Evolutionary conservation across 768 basidiomycete species (phyloP).

Genomic region (Grammothele lineata): DNA sequence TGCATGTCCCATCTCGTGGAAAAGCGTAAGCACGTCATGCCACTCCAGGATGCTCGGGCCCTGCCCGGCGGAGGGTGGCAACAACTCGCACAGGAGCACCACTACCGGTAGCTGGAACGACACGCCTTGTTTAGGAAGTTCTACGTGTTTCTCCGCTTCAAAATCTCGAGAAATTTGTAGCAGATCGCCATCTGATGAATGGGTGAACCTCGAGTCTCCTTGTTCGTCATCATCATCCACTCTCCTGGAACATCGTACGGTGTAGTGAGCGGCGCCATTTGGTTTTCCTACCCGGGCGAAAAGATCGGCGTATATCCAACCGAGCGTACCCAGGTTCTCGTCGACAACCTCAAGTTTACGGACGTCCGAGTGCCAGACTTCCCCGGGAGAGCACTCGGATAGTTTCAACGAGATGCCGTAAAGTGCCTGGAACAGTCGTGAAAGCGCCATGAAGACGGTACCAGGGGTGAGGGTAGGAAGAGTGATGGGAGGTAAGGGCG

Average conservation of each 20-base stretch:
- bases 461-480: slow-evolving; percentile 80
- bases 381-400: slow-evolving; percentile 61
- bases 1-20: slow-evolving; percentile 99
- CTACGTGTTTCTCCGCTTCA: slow-evolving; percentile 51
- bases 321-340: slow-evolving; percentile 80
- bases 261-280: slow-evolving; percentile 94
- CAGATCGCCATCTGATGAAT: slow-evolving; percentile 28
- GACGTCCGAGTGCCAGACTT: slow-evolving; percentile 87
- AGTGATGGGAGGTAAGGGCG: slow-evolving; percentile 68
- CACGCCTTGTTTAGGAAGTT: slow-evolving; percentile 56
- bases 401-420: slow-evolving; percentile 86
- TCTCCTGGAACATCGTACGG: slow-evolving; percentile 89
- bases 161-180: slow-evolving; percentile 51
- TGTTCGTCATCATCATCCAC: slow-evolving; percentile 86
- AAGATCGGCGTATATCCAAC: slow-evolving; percentile 93
- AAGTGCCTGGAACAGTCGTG: slow-evolving; percentile 77
- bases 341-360: slow-evolving; percentile 93
- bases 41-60: slow-evolving; percentile 79
- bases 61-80: slow-evolving; percentile 50
- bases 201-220: slow-evolving; percentile 51
- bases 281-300: slow-evolving; percentile 84
- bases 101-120: slow-evolving; percentile 87
- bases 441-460: slow-evolving; percentile 90
- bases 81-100: slow-evolving; percentile 87
- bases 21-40: slow-evolving; percentile 91